These are phyloP conservation scores for Aspergillus proliferans DNA, from an alignment of 2,329 filamentous ascomycete genomes.

Conservation along the genomic window DNA sequence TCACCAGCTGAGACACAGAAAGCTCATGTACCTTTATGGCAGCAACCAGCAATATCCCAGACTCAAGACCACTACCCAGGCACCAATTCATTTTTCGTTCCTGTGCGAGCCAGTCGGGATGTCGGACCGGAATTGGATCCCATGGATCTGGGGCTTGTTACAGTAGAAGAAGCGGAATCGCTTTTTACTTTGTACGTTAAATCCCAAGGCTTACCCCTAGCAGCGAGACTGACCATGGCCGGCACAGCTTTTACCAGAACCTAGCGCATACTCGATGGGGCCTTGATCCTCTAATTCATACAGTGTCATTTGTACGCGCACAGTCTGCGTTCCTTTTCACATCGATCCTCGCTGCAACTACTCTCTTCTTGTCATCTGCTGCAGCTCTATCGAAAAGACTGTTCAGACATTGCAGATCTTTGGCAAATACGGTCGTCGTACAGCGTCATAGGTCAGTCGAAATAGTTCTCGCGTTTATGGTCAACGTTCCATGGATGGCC, in stretches of 20 bases:
- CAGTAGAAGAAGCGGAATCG: conserved; percentile 56
- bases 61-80: conserved; percentile 8
- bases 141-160: conserved; percentile 63
- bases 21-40: conserved; percentile 26
- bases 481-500: conserved; percentile 71
- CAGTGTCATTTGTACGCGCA: conserved; percentile 57
- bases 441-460: conserved; percentile 63
- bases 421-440: conserved; percentile 57
- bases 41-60: conserved; percentile 31
- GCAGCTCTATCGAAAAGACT: conserved; percentile 60
- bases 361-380: conserved; percentile 60
- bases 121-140: conserved; percentile 61
- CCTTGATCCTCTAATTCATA: conserved; percentile 62
- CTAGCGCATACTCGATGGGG: conserved; percentile 70
- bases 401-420: conserved; percentile 56
- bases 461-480: conserved; percentile 68
- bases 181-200: conserved; percentile 58
- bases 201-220: not conserved
- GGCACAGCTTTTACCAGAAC: conserved; percentile 58
- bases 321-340: conserved; percentile 67
- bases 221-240: not conserved
- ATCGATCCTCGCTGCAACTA: conserved; percentile 62
- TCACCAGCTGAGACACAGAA: conserved; percentile 31
- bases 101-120: conserved; percentile 58
- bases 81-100: conserved; percentile 61